Evolutionary conservation across 495 filamentous ascomycete genomes (phyloP).

Genomic region (Lasiosphaeris hirsuta): DNA sequence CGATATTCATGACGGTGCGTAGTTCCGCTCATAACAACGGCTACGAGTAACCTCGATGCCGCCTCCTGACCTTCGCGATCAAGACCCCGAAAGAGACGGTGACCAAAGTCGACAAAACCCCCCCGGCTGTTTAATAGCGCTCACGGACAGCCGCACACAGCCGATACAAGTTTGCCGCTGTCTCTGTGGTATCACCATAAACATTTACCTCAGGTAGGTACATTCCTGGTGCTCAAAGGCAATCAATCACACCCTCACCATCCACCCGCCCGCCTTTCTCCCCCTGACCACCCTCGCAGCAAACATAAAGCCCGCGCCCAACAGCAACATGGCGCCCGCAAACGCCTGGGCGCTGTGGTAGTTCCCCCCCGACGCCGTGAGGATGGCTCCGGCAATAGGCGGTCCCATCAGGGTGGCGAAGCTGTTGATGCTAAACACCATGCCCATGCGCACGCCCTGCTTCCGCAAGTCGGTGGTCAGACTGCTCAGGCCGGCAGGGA

Average conservation of each 20-base stretch:
- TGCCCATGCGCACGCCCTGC: slow-evolving; percentile 70
- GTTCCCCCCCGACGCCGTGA: slow-evolving; percentile 50
- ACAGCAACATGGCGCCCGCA: slow-evolving; percentile 47
- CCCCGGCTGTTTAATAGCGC: too few species aligned
- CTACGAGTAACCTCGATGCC: too few species aligned
- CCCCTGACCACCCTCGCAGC: slow-evolving; percentile 35
- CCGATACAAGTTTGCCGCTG: too few species aligned
- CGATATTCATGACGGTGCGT: too few species aligned
- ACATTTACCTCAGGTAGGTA: too few species aligned
- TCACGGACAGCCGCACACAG: too few species aligned
- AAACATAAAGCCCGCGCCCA: slow-evolving; percentile 43
- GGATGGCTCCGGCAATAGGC: slow-evolving; percentile 67
- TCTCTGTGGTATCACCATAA: too few species aligned
- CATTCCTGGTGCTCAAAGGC: too few species aligned
- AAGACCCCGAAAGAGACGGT: too few species aligned
- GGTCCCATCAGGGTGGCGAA: slow-evolving; percentile 72
- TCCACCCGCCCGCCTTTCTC: slow-evolving; percentile 21
- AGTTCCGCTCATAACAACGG: too few species aligned
- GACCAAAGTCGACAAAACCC: too few species aligned
- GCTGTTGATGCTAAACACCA: slow-evolving; percentile 72
- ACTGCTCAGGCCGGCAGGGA: slow-evolving; percentile 60
- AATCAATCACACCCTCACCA: slow-evolving; percentile 18
- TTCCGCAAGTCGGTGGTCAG: slow-evolving; percentile 62
- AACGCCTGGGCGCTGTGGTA: slow-evolving; percentile 66
- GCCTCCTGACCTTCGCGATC: too few species aligned